A percentile compares a stretch with the other conserved stretches of the same genome.
These are phyloP conservation scores for Populus hybrid DNA, from an alignment of 441 rosid genomes.

Conservation along the genomic window DNA sequence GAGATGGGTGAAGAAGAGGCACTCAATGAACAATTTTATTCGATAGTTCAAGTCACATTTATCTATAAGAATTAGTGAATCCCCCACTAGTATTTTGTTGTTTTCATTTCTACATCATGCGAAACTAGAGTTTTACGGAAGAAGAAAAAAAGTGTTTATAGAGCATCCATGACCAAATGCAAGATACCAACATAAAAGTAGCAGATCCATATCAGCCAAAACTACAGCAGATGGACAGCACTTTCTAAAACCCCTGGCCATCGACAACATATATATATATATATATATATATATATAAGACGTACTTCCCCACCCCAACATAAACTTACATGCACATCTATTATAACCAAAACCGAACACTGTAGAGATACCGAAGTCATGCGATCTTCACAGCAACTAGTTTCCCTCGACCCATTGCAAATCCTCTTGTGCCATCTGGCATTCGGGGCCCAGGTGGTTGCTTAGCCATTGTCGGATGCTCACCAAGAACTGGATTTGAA, in stretches of 20 bases:
- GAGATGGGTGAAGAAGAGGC: neutral
- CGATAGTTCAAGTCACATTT: neutral
- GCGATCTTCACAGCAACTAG: slow-evolving; percentile 55
- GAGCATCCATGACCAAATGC: slow-evolving; percentile 15
- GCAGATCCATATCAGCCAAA: neutral
- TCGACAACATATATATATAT: slow-evolving; percentile 8
- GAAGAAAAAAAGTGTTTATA: neutral
- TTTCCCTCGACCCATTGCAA: slow-evolving; percentile 93
- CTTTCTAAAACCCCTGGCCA: slow-evolving; percentile 28
- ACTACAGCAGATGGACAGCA: slow-evolving; percentile 21
- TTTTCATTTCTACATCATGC: slow-evolving; percentile 25
- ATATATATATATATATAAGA: neutral
- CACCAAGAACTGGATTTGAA: slow-evolving; percentile 37
- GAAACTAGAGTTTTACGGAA: neutral
- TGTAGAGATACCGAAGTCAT: slow-evolving; percentile 24
- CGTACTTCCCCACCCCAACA: slow-evolving; percentile 11
- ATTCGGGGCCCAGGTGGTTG: slow-evolving; percentile 97
- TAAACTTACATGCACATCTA: neutral
- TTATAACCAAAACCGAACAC: neutral
- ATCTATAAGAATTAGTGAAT: slow-evolving; percentile 6
- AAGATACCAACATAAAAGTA: neutral
- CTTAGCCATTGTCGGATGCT: slow-evolving; percentile 49
- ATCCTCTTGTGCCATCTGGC: slow-evolving; percentile 99
- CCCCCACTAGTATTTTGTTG: slow-evolving; percentile 1
- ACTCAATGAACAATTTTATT: slow-evolving; percentile 8